Evolutionary conservation across 2,329 filamentous ascomycete genomes (phyloP), one percentile per base, ranked within the genome.

Genomic region (Colletotrichum coccodes): DNA sequence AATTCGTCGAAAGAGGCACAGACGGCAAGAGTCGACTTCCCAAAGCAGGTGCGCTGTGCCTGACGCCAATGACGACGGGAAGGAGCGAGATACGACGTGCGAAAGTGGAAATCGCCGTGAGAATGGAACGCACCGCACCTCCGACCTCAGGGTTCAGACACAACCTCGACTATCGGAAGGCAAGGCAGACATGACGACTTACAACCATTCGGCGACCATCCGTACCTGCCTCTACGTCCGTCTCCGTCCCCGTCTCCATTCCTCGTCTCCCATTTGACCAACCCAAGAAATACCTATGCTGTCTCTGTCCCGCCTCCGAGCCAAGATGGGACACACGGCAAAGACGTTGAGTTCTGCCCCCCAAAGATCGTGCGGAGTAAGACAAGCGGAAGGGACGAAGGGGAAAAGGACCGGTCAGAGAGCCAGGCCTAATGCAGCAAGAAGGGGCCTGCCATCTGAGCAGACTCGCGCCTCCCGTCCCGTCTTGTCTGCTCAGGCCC

Each of bases 301-400:
- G 50, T 38, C 44, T 9, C n/a, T 11, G 42, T n/a, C 42, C 23
- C 42, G 52, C 32, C 16, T 56, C 1, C 49, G 12, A 21, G 52
- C 59, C 50, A 62, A 63, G 50, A 66, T 38, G 58, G 58, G 26
- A 60, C 46, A 36, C 52, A 60, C 60, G 59, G 64, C 64, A 67
- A 38, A 34, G 23, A 30, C 59, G 44, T 42, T 21, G 42, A 34
- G 30, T 23, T 46, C 40, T 46, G 42, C 32, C n/a, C 38, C 40
- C 28, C 38, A 50, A 30, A 64, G 34, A 30, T 56, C 6, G 28
- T 63, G 52, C 64, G 50, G 57, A 44, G 47, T 30, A 54, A 42
- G 28, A 40, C 26, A 18, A 14, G 28, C 5, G 26, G 23, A 47
- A 49, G 32, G 49, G 47, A 65, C 11, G 30, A 36, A 38, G 49